Base-by-base conservation (phyloP, 805 yeast genomes). In the Wickerhamiella nectarea region DNA sequence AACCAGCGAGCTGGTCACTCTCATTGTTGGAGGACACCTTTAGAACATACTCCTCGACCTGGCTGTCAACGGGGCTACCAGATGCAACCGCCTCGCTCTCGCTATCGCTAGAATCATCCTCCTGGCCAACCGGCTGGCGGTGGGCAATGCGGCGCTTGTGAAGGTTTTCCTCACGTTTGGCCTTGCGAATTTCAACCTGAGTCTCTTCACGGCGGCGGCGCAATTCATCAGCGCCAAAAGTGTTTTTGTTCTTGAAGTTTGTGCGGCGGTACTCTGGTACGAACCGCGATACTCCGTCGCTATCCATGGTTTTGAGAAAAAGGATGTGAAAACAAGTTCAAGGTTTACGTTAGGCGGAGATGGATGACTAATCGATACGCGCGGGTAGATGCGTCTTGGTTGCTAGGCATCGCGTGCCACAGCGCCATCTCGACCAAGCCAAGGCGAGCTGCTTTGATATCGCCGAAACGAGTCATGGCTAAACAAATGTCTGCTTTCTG, bases 251-350 rank as follows among this genome's bases (percentile, higher is more conserved):
- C 63, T 91, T 91, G 71, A 83, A 91, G 60, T 80, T 84, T 34
- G 96, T 86, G 65, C 95, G 84, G 66, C 98, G 86, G 65, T 89
- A 89, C 65, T 91, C 97, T 38, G 98, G 98, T 48, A 91, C 83
- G 64, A 84, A 89, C 66, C 87, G 80, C 55, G 71, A 71, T 34
- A 89, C 74, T 34, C 86, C 68, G 52, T 80, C 86, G 38, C 79
- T 67, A 56, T 80, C 87, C 94, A 82, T 83, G 21, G 18, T 25
- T 21, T 10, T 10, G 39, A 21, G 9, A 17, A 17, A 8, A 33
- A 15, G 21, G 11, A 17, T 21, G 24, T 8, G 24, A 21, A 28
- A 28, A 28, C 33, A 28, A 18, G n/a, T 8, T 18, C 8, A 15
- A 15, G 4, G 35, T 17, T 11, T 7, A 25, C 12, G 28, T 25